Evolutionary conservation across 1,284 basidiomycete genomes (phyloP).

Genomic region (Sporisorium exsertum): DNA sequence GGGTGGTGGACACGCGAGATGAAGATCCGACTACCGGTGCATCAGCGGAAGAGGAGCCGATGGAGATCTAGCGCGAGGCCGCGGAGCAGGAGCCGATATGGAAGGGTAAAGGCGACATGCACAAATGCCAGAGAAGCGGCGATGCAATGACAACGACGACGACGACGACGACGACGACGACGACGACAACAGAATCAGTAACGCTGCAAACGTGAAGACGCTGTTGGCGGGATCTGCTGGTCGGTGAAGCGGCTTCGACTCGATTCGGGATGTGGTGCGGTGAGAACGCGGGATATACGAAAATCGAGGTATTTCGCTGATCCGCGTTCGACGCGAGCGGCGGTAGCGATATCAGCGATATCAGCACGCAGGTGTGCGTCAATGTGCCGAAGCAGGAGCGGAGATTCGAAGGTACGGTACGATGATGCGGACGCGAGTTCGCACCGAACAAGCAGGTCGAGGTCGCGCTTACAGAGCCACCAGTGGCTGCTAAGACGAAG

Average conservation of each 20-base stretch:
- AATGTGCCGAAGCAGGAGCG: not conserved
- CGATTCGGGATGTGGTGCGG: not conserved
- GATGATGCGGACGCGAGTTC: not conserved
- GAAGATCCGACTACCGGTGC: not conserved
- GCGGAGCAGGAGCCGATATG: not conserved
- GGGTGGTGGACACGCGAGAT: not conserved
- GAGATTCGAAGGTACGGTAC: not conserved
- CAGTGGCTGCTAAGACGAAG: not conserved
- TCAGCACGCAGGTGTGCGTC: not conserved
- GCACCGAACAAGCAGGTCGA: not conserved
- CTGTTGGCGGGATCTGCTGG: not conserved
- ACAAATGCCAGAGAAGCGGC: not conserved
- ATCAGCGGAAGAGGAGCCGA: slow-evolving; percentile 6
- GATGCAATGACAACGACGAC: not conserved
- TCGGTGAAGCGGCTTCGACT: not conserved
- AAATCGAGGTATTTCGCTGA: not conserved
- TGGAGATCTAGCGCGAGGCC: not conserved
- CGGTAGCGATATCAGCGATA: not conserved
- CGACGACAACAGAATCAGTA: too few species aligned
- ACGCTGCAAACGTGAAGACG: not conserved
- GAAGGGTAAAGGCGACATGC: not conserved
- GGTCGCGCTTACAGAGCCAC: not conserved
- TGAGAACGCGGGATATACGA: not conserved
- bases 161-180: not conserved
- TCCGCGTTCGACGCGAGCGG: slow-evolving; percentile 2